Evolutionary conservation across 1,284 basidiomycete species (phyloP).

Genomic region (Pyrrhoderma lamaoense): DNA sequence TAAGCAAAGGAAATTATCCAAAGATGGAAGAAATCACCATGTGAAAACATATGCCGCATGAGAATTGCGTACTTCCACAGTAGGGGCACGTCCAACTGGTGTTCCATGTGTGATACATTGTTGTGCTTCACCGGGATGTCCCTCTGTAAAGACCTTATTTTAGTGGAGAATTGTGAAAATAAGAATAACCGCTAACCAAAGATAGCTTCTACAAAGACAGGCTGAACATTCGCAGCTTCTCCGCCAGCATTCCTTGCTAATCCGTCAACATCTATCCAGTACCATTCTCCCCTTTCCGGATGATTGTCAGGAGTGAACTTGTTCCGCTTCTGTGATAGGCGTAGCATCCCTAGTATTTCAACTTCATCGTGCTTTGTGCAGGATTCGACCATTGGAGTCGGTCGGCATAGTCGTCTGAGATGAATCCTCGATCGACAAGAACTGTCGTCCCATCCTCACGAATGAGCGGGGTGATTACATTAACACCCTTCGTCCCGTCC

Average conservation of each 20-base stretch:
- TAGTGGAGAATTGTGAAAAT: slow-evolving; percentile 14
- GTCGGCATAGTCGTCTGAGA: slow-evolving; percentile 54
- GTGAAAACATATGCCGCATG: slow-evolving; percentile 95
- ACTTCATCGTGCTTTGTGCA: slow-evolving; percentile 36
- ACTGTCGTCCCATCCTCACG: slow-evolving; percentile 74
- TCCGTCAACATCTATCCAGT: slow-evolving; percentile 79
- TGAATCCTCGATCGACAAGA: slow-evolving; percentile 89
- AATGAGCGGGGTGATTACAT: slow-evolving; percentile 80
- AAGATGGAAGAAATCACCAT: slow-evolving; percentile 50
- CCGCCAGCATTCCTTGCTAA: slow-evolving; percentile 83
- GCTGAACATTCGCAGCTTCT: slow-evolving; percentile 60
- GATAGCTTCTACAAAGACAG: slow-evolving; percentile 82
- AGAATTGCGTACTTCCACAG: slow-evolving; percentile 88
- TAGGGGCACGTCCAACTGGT: slow-evolving; percentile 80
- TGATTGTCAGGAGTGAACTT: slow-evolving; percentile 86
- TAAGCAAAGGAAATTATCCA: slow-evolving; percentile 2
- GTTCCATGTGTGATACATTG: slow-evolving; percentile 63
- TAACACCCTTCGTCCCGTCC: slow-evolving; percentile 82
- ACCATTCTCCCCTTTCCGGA: slow-evolving; percentile 80
- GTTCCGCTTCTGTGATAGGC: slow-evolving; percentile 63
- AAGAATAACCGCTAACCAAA: slow-evolving; percentile 49
- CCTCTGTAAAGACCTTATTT: slow-evolving; percentile 46
- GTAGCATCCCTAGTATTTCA: slow-evolving; percentile 69
- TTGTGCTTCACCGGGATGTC: slow-evolving; percentile 65
- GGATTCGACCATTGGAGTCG: slow-evolving; percentile 27